Evolutionary conservation across 371 early-diverging fungal species (phyloP).

Genomic region (Coemansia sp.): DNA sequence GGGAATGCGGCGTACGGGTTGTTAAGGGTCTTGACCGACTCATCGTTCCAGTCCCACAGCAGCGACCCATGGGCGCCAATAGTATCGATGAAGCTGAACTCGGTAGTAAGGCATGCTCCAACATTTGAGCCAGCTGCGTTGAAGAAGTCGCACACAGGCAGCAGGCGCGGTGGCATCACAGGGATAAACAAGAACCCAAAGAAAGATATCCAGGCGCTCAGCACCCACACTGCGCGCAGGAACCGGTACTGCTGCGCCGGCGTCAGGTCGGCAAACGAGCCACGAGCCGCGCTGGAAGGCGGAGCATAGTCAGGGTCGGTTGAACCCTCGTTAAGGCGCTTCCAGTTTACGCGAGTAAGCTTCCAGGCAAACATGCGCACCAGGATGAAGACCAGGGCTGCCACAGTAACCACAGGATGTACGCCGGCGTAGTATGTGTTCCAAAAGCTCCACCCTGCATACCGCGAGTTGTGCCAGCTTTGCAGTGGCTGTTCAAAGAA

Average conservation of each 20-base stretch:
- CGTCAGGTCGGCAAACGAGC: constrained; percentile 41
- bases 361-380: constrained; percentile 51
- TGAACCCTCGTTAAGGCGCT: constrained; percentile 46
- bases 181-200: constrained; percentile 50
- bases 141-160: constrained; percentile 52
- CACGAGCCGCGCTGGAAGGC: constrained; percentile 13
- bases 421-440: constrained; percentile 54
- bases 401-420: constrained; percentile 50
- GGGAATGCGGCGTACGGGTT: constrained; percentile 54
- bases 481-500: constrained; percentile 52
- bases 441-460: constrained; percentile 52
- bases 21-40: constrained; percentile 53
- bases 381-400: constrained; percentile 46
- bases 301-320: constrained; percentile 30
- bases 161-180: constrained; percentile 53
- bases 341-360: constrained; percentile 50
- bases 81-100: constrained; percentile 49
- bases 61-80: constrained; percentile 52
- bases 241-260: constrained; percentile 54
- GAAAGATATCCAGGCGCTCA: constrained; percentile 49
- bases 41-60: constrained; percentile 54
- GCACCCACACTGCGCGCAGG: constrained; percentile 50
- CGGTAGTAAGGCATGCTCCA: constrained; percentile 48
- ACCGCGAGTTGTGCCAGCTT: constrained; percentile 43
- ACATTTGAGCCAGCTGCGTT: constrained; percentile 46